Base-by-base conservation (phyloP, 2,329 filamentous ascomycete species). In the Fusarium napiforme region DNA sequence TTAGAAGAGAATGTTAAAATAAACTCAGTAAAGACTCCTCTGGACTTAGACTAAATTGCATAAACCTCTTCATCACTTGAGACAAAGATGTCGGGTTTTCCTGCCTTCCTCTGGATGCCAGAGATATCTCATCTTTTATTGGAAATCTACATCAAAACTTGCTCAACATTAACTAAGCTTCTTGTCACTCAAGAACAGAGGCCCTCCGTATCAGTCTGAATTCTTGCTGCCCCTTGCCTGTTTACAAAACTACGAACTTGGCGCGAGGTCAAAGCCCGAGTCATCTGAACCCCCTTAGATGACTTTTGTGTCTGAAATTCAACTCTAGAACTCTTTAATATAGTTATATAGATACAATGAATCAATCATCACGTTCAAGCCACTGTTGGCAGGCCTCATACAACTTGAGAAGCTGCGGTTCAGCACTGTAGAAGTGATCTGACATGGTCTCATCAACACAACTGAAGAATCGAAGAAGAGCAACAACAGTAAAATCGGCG, bases 381-480 rank as follows among this genome's bases (percentile, higher is more conserved):
- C 53, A 62, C n/a, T 32, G 32, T 4, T 39, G 23, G 3, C 60
- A 59, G 9, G 60, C 60, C 18, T 46, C 26, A n/a, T 56, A 60
- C 5, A 60, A 9, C n/a, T 23, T 56, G n/a, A 30, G n/a, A 15
- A 60, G 47, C 16, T 42, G 58, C 4, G 58, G 58, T n/a, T 55
- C 58, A 56, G 32, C 47, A 30, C 19, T 19, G 16, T 34, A 60
- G 36, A 60, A 60, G 18, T 60, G 58, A 18, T 56, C 28, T 14
- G 28, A 26, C 47, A 60, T 36, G 23, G 18, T 10, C 28, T 34
- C 5, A 26, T 60, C 58, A 15, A 40, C 47, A 60, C 28, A 56
- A 12, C n/a, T 34, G 16, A 60, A 60, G 36, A 60, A 60, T 14
- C 37, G 28, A 55, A 56, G 50, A 21, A 60, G 36, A 28, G 58